Base-by-base conservation (phyloP, 2,329 filamentous ascomycete species). In the Claviceps sp. region DNA sequence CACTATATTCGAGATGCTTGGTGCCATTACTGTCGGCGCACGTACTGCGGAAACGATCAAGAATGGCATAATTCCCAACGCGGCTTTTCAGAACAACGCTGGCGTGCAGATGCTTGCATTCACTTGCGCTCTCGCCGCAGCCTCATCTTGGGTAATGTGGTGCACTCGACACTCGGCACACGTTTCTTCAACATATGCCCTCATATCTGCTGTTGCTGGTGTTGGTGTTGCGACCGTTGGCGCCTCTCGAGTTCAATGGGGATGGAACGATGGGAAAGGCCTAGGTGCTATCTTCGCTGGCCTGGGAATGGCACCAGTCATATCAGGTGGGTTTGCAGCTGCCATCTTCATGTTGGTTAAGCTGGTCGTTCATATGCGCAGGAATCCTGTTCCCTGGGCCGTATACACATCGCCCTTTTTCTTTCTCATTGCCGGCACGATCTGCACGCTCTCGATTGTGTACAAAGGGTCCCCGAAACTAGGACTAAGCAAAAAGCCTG, bases 381-480 rank as follows among this genome's bases (percentile, higher is more conserved):
- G 76, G 67, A 81, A 86, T 66, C 84, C 85, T 5, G 74, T 86
- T 2, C 76, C 73, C 6, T 87, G 83, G 83, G 84, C 85, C 26
- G 77, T 89, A 51, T 88, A 75, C 69, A 83, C 77, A 49, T 82
- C 83, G 1, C 86, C 85, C 9, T 79, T 85, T 69, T 89, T 83
- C 71, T 89, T 89, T 75, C 78, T 88, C 52, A 78, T 89, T 53
- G 83, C 85, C 52, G 83, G 75, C 51, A 86, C 83, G 53, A 69
- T 89, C 60, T 87, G 84, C 69, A 85, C 85, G 0, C 74, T 90
- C 5, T 87, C 83, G 44, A 81, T 90, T 59, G 85, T 89, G 58
- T 88, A 87, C 77, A 88, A 89, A 75, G 85, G 85, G 36, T 87
- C 85, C 9, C 84, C 85, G 23, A 81, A 73, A 53, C 75, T 86